A percentile compares a stretch with the other conserved stretches of the same genome.
phyloP scores from a whole-genome alignment of 169 alveolate genomes.

The Babesia ovata region DNA sequence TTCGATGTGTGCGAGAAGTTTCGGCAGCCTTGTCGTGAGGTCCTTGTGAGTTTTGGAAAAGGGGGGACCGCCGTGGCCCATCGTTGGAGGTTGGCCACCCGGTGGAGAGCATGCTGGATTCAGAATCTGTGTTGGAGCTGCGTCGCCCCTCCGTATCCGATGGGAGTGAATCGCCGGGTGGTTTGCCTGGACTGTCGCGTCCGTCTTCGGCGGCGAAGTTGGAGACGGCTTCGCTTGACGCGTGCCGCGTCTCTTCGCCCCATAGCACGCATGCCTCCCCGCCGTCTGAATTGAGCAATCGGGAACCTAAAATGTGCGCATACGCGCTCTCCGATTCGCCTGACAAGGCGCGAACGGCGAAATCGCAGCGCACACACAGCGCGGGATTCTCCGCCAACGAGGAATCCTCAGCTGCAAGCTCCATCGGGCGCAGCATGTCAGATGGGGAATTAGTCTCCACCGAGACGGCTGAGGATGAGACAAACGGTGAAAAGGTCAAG shows the following conservation, averaged over 20 bases:
- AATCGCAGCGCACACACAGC: not conserved
- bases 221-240: not conserved
- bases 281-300: not conserved
- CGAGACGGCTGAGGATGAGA: too few relatives aligned
- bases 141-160: not conserved
- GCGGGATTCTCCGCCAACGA: too few relatives aligned
- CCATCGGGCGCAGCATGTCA: too few relatives aligned
- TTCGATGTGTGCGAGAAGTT: too few relatives aligned
- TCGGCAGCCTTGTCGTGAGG: too few relatives aligned
- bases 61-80: too few relatives aligned
- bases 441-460: too few relatives aligned
- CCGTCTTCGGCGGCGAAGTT: not conserved
- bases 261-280: constrained; percentile 20
- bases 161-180: not conserved
- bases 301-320: constrained; percentile 1
- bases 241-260: not conserved
- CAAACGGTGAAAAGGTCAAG: too few relatives aligned
- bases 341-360: not conserved
- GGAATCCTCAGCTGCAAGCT: too few relatives aligned
- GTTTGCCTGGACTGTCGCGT: not conserved
- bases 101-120: constrained; percentile 9
- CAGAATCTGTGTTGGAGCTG: not conserved
- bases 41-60: too few relatives aligned
- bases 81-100: not conserved
- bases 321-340: not conserved